Conservation (phyloP, 2,329 filamentous ascomycete species). For the Zymoseptoria crescenta region DNA sequence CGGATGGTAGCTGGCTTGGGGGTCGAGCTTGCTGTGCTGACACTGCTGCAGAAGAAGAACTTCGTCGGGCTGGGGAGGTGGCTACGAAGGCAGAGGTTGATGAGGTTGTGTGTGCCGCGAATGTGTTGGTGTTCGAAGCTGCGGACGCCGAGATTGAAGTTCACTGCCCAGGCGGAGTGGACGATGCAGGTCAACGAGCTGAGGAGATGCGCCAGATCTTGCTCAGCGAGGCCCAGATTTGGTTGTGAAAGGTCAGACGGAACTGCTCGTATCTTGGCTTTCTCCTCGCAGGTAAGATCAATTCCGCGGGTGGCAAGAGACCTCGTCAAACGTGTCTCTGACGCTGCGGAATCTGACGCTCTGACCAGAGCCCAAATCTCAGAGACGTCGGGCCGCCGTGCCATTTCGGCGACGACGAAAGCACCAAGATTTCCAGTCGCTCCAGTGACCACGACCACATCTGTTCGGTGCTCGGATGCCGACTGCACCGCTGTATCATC, state of each 20-base stretch:
- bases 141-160: constrained; percentile 31
- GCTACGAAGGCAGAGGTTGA: constrained; percentile 23
- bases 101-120: constrained; percentile 23
- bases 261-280: constrained; percentile 15
- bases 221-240: constrained; percentile 20
- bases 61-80: constrained; percentile 18
- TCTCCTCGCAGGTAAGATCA: constrained; percentile 23
- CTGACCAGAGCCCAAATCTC: constrained; percentile 48
- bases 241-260: constrained; percentile 22
- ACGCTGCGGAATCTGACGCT: constrained; percentile 31
- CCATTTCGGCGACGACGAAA: constrained; percentile 43
- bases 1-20: constrained; percentile 20
- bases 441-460: constrained; percentile 48
- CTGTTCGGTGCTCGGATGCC: constrained; percentile 1
- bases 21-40: constrained; percentile 22
- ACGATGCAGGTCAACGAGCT: constrained; percentile 24
- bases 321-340: constrained; percentile 30
- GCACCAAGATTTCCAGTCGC: constrained; percentile 58
- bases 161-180: constrained; percentile 34
- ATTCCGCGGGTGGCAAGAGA: constrained; percentile 33
- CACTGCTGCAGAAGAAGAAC: constrained; percentile 34
- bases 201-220: constrained; percentile 18
- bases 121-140: constrained; percentile 28
- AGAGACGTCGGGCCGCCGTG: constrained; percentile 22
- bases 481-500: constrained; percentile 9